Evolutionary conservation across 2,329 filamentous ascomycete genomes (phyloP), one percentile per base, ranked within the genome.

Genomic region (Aspergillus hortae): DNA sequence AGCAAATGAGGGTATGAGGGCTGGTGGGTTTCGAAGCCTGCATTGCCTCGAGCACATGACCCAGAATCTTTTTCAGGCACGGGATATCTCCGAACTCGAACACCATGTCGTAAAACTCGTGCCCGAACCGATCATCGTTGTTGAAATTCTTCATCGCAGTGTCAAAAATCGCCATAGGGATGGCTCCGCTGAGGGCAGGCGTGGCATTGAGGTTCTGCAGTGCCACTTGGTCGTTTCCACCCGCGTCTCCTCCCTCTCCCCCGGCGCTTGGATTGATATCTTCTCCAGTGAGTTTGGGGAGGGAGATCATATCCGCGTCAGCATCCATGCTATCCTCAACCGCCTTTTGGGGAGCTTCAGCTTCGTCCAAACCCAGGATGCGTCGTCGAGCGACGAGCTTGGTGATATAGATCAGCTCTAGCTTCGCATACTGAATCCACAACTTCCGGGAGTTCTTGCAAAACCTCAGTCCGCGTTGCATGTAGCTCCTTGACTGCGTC

Each of bases 161-260:
- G 64, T 96, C 90, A 65, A 96, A 96, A 44, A 99, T 89, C 36
- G 92, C 91, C 51, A 91, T 82, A 2, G 94, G 92, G 60, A 99
- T 96, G 14, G 90, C 94, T n/a, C 94, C 94, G 54, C 88, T 89
- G 57, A 96, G 79, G 9, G 90, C 90, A 4, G 92, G 91, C 44
- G 91, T 92, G 52, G 79, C 76, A 35, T 81, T 80, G 14, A 88
- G 73, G 55, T 83, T 84, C 64, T 87, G 78, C 57, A 95, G 75
- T 49, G 79, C 77, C 60, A 76, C 70, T 56, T 77, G 59, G 62
- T 84, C 74, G 49, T 79, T 73, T 66, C 80, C 74, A 57, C 76
- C 77, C 23, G 79, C 80, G n/a, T 78, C 73, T 30, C 75, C 74
- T 57, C 76, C 77, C 23, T 79, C 80, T n/a, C 78, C 73, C 30